Percentiles rank a stretch among this genome's conserved stretches.
phyloP scores from a whole-genome alignment of 2,329 filamentous ascomycete species.

The Cladosporium velox region DNA sequence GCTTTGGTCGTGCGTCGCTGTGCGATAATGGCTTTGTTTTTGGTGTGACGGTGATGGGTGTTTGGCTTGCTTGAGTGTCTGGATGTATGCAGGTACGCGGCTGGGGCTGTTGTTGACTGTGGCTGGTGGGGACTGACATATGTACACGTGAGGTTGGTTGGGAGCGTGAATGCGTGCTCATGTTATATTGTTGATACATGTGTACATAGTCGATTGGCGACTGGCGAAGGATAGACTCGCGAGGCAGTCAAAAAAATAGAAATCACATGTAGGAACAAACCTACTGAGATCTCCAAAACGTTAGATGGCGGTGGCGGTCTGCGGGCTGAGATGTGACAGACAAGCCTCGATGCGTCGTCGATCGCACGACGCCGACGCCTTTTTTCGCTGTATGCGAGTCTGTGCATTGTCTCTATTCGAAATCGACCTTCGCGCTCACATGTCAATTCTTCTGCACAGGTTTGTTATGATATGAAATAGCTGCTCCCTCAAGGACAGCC shows the following conservation, averaged over 20 bases:
- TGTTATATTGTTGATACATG: neutral
- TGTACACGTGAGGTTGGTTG: neutral
- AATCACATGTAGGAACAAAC: neutral
- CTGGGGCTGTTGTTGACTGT: neutral
- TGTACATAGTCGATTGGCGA: neutral
- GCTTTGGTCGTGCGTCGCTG: conserved; percentile 5
- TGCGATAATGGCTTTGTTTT: neutral
- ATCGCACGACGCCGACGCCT: conserved; percentile 4
- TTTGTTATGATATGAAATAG: neutral
- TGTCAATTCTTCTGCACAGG: neutral
- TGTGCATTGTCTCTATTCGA: neutral
- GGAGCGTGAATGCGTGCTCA: neutral
- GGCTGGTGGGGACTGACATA: neutral
- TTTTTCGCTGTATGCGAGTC: neutral
- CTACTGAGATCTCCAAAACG: neutral
- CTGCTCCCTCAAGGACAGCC: neutral
- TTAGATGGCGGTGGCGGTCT: conserved; percentile 11
- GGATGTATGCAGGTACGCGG: neutral
- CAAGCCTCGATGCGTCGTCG: conserved; percentile 15
- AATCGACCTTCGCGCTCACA: neutral
- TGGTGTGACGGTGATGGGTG: neutral
- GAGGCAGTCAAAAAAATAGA: neutral
- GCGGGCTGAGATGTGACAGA: conserved; percentile 7
- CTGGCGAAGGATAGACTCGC: neutral
- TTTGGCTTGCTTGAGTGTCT: neutral